phyloP scores from a whole-genome alignment of 257 asterid species.

The Petunia axillaris region DNA sequence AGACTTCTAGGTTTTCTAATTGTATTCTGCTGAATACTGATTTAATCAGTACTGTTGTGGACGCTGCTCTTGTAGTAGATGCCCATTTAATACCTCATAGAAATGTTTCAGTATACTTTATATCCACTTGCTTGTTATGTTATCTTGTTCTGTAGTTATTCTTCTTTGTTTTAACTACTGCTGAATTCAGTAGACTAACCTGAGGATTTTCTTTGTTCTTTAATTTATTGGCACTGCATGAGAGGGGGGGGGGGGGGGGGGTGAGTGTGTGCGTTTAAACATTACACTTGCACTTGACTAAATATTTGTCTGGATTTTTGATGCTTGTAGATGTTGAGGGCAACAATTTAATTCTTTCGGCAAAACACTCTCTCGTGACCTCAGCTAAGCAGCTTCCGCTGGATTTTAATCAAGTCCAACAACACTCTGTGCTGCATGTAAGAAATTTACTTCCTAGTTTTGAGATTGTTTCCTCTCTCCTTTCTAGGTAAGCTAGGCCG shows the following conservation, averaged over 20 bases:
- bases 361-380: conserved; percentile 76
- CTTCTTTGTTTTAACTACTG: not conserved
- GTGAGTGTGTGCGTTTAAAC: not conserved
- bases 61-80: not conserved
- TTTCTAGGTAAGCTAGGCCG: not conserved
- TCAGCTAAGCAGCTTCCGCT: conserved; percentile 70
- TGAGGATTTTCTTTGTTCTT: not conserved
- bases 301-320: conserved; percentile 12
- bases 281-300: conserved; percentile 8
- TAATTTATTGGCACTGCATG: not conserved
- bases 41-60: not conserved
- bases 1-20: not conserved
- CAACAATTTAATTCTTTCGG: conserved; percentile 69
- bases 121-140: not conserved
- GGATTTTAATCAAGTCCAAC: conserved; percentile 67
- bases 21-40: not conserved
- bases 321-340: conserved; percentile 79
- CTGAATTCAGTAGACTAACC: not conserved
- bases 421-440: conserved; percentile 84
- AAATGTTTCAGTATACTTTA: not conserved
- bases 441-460: conserved; percentile 38
- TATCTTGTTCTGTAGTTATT: not conserved
- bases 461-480: conserved; percentile 19
- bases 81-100: not conserved
- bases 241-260: no score